phyloP scores from a whole-genome alignment of 305 asterid genomes.

The Fraxinus sp. region DNA sequence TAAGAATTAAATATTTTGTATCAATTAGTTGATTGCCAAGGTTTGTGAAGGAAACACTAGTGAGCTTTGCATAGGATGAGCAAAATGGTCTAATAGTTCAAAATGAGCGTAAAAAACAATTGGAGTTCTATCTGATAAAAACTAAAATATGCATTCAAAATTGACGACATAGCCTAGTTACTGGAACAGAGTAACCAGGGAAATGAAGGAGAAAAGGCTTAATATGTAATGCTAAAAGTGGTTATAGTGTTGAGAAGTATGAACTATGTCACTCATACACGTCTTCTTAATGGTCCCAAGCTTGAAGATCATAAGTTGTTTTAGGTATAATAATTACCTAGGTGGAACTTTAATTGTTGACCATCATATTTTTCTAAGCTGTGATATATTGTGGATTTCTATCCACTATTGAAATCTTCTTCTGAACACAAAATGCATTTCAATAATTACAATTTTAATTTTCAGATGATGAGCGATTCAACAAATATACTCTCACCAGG shows the following conservation, averaged over 20 bases:
- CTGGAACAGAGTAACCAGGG: neutral
- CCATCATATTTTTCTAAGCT: slow-evolving; percentile 10
- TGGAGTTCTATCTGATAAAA: neutral
- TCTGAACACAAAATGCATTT: slow-evolving; percentile 16
- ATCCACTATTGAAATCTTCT: neutral
- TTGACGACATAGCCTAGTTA: neutral
- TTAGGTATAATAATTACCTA: neutral
- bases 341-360: neutral
- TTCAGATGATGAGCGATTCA: slow-evolving; percentile 99
- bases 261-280: neutral
- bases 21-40: neutral
- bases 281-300: slow-evolving; percentile 7
- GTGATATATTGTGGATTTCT: slow-evolving; percentile 15
- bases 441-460: slow-evolving; percentile 24
- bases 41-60: neutral
- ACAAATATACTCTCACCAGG: slow-evolving; percentile 98
- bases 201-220: neutral
- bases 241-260: neutral
- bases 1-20: neutral
- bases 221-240: neutral
- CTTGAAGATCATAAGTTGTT: neutral
- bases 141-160: neutral
- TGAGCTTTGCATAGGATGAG: neutral
- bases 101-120: neutral
- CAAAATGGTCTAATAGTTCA: slow-evolving; percentile 2